Percentiles rank a stretch among this genome's conserved stretches.
phyloP scores from a whole-genome alignment of 2,329 filamentous ascomycete genomes.

The Xylaria sp. region DNA sequence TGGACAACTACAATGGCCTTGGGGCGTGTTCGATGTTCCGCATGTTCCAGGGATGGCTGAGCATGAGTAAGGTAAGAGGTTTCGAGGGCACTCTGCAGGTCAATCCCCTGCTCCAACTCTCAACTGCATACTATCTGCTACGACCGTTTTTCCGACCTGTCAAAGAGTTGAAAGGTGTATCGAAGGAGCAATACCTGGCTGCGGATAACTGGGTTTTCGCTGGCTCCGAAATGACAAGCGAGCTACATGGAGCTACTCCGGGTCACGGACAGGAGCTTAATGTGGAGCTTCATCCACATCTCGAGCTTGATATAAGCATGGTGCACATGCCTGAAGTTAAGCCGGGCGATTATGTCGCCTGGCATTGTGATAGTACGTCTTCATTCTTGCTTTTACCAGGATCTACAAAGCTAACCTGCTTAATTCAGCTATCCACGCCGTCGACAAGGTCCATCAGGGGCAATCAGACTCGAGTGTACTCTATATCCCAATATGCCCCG shows the following conservation, averaged over 20 bases:
- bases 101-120: conserved; percentile 79
- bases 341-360: conserved; percentile 82
- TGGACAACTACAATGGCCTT: conserved; percentile 82
- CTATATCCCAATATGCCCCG: conserved; percentile 88
- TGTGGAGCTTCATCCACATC: conserved; percentile 73
- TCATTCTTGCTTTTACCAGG: conserved; percentile 41
- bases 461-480: conserved; percentile 81
- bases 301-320: conserved; percentile 75
- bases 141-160: conserved; percentile 81
- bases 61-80: conserved; percentile 77
- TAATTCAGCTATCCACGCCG: conserved; percentile 74
- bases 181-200: conserved; percentile 59
- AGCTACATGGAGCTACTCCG: conserved; percentile 75
- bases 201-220: conserved; percentile 71
- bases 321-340: conserved; percentile 74
- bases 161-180: conserved; percentile 52
- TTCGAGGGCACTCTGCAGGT: conserved; percentile 84
- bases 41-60: conserved; percentile 91
- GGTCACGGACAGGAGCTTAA: conserved; percentile 77
- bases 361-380: conserved; percentile 78
- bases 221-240: conserved; percentile 60
- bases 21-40: conserved; percentile 87
- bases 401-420: conserved; percentile 12
- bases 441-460: conserved; percentile 82
- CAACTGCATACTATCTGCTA: conserved; percentile 83